Evolutionary conservation across 2,329 filamentous ascomycete species (phyloP).

Genomic region (Aspergillus oerlinghausenensis): DNA sequence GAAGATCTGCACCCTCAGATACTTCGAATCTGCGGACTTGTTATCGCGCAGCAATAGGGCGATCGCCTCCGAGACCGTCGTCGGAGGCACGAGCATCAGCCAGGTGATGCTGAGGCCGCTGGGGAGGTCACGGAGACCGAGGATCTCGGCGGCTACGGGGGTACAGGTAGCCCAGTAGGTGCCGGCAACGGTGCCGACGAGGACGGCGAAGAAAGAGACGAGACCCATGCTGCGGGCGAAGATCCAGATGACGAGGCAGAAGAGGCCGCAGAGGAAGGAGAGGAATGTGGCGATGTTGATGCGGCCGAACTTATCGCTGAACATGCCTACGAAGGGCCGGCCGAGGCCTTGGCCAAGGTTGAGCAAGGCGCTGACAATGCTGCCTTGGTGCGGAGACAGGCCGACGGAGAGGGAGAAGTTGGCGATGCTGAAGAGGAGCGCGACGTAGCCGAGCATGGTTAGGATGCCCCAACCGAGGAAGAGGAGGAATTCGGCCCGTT

Average conservation of each 20-base stretch:
- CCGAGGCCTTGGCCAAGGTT: constrained; percentile 58
- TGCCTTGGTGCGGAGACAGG: constrained; percentile 55
- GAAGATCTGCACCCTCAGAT: constrained; percentile 49
- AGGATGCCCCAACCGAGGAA: constrained; percentile 58
- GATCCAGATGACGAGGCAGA: constrained; percentile 59
- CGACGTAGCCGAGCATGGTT: constrained; percentile 62
- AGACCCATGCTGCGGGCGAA: constrained; percentile 56
- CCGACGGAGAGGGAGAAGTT: constrained; percentile 59
- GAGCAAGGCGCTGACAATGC: constrained; percentile 57
- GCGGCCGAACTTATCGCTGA: constrained; percentile 56
- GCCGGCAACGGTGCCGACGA: constrained; percentile 56
- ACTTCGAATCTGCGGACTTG: constrained; percentile 23
- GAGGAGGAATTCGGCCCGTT: constrained; percentile 51
- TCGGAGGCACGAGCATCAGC: constrained; percentile 53
- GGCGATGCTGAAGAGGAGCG: constrained; percentile 60
- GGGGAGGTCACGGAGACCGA: constrained; percentile 55
- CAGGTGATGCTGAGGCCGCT: constrained; percentile 56
- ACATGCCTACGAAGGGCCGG: constrained; percentile 59
- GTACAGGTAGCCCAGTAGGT: constrained; percentile 57
- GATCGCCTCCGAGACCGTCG: constrained; percentile 50
- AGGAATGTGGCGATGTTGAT: constrained; percentile 58
- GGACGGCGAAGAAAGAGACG: constrained; percentile 55
- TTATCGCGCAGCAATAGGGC: constrained; percentile 53
- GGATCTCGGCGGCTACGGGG: constrained; percentile 57
- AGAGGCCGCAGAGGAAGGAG: constrained; percentile 53